phyloP scores from a whole-genome alignment of 768 basidiomycete species.

The Hericium erinaceus region DNA sequence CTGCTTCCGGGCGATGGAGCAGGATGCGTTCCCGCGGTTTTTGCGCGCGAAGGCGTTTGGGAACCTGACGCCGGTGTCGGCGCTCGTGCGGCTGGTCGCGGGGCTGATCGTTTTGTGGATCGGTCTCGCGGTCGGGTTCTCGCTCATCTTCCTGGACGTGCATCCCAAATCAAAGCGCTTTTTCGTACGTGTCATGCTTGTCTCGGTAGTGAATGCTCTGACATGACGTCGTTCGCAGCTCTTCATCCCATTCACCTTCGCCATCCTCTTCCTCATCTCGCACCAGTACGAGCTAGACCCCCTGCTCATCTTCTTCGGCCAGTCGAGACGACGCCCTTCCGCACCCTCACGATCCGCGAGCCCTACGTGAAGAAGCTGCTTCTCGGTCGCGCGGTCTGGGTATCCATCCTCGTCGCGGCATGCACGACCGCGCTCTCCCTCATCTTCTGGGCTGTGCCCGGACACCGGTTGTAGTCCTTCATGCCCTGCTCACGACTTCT shows the following conservation, averaged over 20 bases:
- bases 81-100: conserved; percentile 74
- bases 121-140: conserved; percentile 82
- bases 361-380: conserved; percentile 91
- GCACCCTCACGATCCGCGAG: conserved; percentile 84
- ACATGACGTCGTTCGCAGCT: conserved; percentile 39
- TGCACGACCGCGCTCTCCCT: conserved; percentile 77
- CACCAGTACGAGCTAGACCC: conserved; percentile 98
- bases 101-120: conserved; percentile 89
- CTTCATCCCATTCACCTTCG: conserved; percentile 88
- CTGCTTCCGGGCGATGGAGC: conserved; percentile 92
- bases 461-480: conserved; percentile 61
- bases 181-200: conserved; percentile 60
- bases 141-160: conserved; percentile 89
- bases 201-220: conserved; percentile 3
- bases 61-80: conserved; percentile 87
- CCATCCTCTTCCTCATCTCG: conserved; percentile 84
- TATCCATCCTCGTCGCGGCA: conserved; percentile 66
- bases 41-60: conserved; percentile 96
- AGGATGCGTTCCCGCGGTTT: conserved; percentile 91
- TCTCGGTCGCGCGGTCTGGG: conserved; percentile 86
- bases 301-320: conserved; percentile 84
- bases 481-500: no score
- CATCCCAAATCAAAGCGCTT: conserved; percentile 87
- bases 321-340: conserved; percentile 96
- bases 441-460: conserved; percentile 94